phyloP scores from a whole-genome alignment of 2,329 filamentous ascomycete genomes.

The Venturia nashicola region DNA sequence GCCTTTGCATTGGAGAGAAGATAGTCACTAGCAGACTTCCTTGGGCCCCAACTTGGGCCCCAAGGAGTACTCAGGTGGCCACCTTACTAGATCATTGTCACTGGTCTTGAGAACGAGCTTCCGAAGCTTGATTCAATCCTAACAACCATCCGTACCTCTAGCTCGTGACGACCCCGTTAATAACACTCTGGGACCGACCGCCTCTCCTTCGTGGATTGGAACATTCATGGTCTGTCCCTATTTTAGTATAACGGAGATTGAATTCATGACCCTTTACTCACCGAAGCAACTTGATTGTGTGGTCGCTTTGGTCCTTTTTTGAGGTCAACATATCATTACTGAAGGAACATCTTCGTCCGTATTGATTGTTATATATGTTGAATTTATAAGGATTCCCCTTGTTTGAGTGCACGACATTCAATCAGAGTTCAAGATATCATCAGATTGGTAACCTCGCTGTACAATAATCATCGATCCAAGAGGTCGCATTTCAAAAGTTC shows the following conservation, averaged over 20 bases:
- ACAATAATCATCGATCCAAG: no score
- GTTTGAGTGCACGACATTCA: no score
- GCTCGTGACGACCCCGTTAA: constrained; percentile 37
- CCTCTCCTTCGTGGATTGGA: constrained; percentile 32
- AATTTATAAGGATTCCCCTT: no score
- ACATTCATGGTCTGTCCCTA: constrained; percentile 60
- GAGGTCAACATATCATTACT: constrained; percentile 41
- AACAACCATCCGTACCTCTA: not conserved
- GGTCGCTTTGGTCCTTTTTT: constrained; percentile 60
- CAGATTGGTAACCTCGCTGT: no score
- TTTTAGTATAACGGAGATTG: constrained; percentile 74
- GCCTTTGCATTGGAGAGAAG: no score
- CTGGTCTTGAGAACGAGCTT: no score
- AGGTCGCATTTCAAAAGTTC: not conserved
- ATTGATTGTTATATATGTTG: no score
- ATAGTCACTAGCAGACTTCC: no score
- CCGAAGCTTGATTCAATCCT: not conserved
- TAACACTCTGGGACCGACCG: constrained; percentile 75
- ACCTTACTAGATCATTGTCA: not conserved
- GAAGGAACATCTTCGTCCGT: no score
- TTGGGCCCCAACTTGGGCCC: not conserved
- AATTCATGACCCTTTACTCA: constrained; percentile 30
- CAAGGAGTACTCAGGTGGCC: not conserved
- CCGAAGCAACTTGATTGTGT: constrained; percentile 30
- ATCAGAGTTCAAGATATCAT: no score